Evolutionary conservation across 176 grass and related monocot genomes (phyloP).

Genomic region (Leersia perrieri): DNA sequence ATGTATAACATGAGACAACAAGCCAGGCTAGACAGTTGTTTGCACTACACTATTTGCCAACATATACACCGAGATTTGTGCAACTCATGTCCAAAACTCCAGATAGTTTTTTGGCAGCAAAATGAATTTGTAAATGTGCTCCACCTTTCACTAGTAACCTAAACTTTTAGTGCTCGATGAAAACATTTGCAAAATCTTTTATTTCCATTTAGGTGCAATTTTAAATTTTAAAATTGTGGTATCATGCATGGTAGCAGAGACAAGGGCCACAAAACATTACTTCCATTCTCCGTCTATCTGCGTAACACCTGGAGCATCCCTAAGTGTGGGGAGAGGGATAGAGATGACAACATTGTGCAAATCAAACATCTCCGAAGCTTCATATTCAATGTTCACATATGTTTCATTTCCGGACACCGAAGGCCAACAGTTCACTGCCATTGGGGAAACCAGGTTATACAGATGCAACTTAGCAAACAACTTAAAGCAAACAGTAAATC

Average conservation of each 20-base stretch:
- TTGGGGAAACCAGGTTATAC: slow-evolving; percentile 36
- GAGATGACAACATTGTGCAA: slow-evolving; percentile 83
- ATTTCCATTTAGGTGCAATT: background rate
- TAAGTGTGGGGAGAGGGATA: slow-evolving; percentile 76
- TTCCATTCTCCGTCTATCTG: slow-evolving; percentile 94
- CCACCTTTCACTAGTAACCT: background rate
- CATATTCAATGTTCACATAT: slow-evolving; percentile 78
- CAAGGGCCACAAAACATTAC: slow-evolving; percentile 42
- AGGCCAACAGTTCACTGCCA: slow-evolving; percentile 92
- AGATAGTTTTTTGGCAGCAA: background rate
- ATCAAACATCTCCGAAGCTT: slow-evolving; percentile 80
- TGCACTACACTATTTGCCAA: background rate
- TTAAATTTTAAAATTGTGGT: background rate
- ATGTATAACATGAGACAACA: background rate
- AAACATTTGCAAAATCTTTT: background rate
- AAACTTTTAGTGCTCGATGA: background rate
- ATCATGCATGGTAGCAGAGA: background rate
- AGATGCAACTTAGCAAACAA: slow-evolving; percentile 21
- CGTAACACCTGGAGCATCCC: slow-evolving; percentile 64
- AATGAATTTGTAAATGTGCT: background rate
- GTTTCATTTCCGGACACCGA: slow-evolving; percentile 61
- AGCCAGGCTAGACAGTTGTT: background rate
- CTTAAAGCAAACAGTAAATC: slow-evolving; percentile 8
- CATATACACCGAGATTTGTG: background rate
- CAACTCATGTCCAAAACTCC: background rate